These are phyloP conservation scores for Ceratocystis variospora DNA, from an alignment of 2,329 filamentous ascomycete species.

Conservation along the genomic window DNA sequence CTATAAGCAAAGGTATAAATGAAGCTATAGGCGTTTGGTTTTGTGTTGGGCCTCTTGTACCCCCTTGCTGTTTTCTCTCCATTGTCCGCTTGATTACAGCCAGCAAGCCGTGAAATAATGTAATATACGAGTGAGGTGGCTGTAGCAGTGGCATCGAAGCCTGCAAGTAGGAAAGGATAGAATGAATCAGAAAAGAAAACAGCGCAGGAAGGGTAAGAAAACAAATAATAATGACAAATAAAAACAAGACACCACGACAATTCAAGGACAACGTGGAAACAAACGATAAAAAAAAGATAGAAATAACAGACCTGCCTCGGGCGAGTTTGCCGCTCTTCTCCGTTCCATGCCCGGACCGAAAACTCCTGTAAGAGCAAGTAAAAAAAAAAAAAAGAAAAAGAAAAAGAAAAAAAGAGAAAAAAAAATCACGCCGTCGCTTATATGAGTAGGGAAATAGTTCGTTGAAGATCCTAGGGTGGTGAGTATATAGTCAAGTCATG, in stretches of 20 bases:
- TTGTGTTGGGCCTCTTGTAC: neutral
- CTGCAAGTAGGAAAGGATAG: neutral
- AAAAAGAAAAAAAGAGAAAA: neutral
- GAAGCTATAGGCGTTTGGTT: neutral
- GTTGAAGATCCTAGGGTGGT: constrained; percentile 6
- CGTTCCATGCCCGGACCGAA: neutral
- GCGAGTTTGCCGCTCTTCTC: neutral
- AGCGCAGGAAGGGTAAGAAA: neutral
- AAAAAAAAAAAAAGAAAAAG: neutral
- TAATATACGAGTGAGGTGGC: neutral
- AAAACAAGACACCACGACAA: neutral
- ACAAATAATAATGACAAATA: neutral
- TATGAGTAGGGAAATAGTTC: neutral
- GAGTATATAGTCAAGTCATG: neutral
- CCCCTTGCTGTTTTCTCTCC: neutral
- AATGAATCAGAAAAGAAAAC: neutral
- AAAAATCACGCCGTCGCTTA: neutral
- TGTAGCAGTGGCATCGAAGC: neutral
- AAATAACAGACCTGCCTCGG: constrained; percentile 1
- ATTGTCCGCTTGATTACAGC: neutral
- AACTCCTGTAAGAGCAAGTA: neutral
- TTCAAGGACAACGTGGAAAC: neutral
- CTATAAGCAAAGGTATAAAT: neutral
- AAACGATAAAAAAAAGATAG: too few relatives aligned
- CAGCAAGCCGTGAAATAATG: neutral